phyloP scores from a whole-genome alignment of 192 early-diverging fungal species.

The Podila epicladia region DNA sequence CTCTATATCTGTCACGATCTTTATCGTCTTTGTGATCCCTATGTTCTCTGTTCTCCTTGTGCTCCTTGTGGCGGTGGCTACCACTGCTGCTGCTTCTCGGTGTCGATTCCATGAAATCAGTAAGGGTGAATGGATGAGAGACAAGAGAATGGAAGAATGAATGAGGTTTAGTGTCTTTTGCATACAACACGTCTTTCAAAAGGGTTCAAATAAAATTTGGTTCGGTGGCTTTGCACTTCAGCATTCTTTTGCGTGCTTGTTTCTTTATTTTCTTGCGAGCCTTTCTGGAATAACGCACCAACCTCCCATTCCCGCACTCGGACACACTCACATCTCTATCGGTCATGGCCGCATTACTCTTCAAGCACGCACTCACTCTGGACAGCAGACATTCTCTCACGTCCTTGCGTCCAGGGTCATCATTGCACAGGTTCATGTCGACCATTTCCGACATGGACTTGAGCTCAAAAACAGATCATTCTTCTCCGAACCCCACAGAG shows the following conservation, averaged over 20 bases:
- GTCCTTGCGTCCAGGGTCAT: background rate
- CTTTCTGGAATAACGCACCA: background rate
- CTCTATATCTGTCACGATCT: background rate
- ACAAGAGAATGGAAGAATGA: background rate
- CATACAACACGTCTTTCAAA: background rate
- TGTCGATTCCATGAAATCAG: slow-evolving; percentile 26
- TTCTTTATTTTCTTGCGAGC: background rate
- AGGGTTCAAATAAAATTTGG: too few relatives aligned
- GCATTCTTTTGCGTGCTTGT: too few relatives aligned
- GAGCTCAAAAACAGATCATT: background rate
- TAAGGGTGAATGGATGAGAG: background rate
- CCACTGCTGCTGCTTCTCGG: slow-evolving; percentile 23
- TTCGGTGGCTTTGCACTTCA: too few relatives aligned
- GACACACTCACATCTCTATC: background rate
- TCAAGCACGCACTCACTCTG: background rate
- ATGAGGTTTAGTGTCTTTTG: background rate
- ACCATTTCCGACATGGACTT: background rate
- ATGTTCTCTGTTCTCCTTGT: slow-evolving; percentile 3
- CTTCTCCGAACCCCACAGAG: background rate
- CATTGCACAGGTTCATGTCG: background rate
- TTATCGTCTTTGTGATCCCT: slow-evolving; percentile 11
- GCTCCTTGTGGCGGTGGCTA: slow-evolving; percentile 9
- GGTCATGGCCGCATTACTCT: background rate
- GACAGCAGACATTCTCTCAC: background rate
- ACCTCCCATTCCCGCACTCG: background rate